A percentile compares a stretch with the other conserved stretches of the same genome.
Conservation (phyloP, 139 green algal species). For the Chlorella vulgaris region DNA sequence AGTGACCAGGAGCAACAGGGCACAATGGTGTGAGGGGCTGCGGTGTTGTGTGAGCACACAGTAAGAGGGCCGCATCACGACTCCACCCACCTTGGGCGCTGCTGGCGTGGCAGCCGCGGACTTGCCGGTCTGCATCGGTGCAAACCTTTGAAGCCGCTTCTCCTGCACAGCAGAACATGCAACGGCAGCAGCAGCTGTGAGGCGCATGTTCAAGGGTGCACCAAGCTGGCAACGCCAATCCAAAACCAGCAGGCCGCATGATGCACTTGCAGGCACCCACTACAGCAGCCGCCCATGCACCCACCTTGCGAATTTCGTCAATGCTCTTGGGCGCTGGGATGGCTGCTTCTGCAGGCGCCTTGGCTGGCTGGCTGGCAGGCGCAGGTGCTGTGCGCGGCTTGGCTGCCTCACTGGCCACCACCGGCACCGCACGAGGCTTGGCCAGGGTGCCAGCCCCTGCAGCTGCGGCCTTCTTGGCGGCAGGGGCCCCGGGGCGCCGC, state of each 20-base stretch:
- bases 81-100: neutral
- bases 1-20: too few relatives aligned
- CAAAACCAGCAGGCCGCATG: neutral
- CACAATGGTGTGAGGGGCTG: too few relatives aligned
- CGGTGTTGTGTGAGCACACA: too few relatives aligned
- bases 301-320: conserved; percentile 29
- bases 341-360: neutral
- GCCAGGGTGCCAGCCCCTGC: neutral
- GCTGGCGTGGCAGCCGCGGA: neutral
- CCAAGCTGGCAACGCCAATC: neutral
- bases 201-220: too few relatives aligned
- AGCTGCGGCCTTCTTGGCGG: neutral
- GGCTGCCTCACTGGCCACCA: neutral
- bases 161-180: neutral
- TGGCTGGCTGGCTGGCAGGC: neutral
- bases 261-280: neutral
- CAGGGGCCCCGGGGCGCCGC: neutral
- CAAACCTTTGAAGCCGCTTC: conserved; percentile 1
- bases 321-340: conserved; percentile 31
- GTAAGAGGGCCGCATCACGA: neutral
- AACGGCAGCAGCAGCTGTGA: neutral
- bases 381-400: neutral
- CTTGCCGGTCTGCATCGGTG: neutral
- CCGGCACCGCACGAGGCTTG: neutral
- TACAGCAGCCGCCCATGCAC: neutral